These are phyloP conservation scores for Hawksworthiomyces lignivorus DNA, from an alignment of 2,329 filamentous ascomycete species.

Conservation along the genomic window DNA sequence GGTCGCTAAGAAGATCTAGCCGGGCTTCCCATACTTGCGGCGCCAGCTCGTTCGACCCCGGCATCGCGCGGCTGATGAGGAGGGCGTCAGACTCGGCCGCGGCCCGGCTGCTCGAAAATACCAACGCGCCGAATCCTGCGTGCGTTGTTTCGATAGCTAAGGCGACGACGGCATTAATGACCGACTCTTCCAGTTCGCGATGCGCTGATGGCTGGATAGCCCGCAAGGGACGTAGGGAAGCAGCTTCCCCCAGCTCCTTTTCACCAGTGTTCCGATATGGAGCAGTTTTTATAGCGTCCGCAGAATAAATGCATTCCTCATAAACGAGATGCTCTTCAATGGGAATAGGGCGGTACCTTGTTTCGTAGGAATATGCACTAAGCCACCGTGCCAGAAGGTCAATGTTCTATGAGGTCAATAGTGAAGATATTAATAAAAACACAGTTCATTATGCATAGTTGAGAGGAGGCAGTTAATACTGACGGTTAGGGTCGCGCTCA, in stretches of 20 bases:
- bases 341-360: constrained; percentile 65
- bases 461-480: constrained; percentile 23
- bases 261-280: no score
- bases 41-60: constrained; percentile 36
- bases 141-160: constrained; percentile 60
- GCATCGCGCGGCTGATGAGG: constrained; percentile 60
- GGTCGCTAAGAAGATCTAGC: constrained; percentile 55
- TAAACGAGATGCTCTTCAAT: constrained; percentile 69
- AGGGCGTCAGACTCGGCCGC: constrained; percentile 62
- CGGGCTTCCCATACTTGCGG: constrained; percentile 47
- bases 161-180: constrained; percentile 63
- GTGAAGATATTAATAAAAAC: no score
- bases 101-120: constrained; percentile 65
- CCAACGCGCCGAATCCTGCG: constrained; percentile 62
- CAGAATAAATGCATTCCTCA: constrained; percentile 59
- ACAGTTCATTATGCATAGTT: no score
- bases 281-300: no score
- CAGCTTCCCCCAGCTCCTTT: no score
- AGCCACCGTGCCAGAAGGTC: constrained; percentile 63
- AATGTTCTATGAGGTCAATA: constrained; percentile 45
- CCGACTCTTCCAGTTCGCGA: constrained; percentile 55
- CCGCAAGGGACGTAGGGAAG: constrained; percentile 30
- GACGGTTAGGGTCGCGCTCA: constrained; percentile 72
- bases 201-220: constrained; percentile 48
- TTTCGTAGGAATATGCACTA: constrained; percentile 62